phyloP scores from a whole-genome alignment of 2,329 filamentous ascomycete species.

The Purpureocillium takamizusanense region DNA sequence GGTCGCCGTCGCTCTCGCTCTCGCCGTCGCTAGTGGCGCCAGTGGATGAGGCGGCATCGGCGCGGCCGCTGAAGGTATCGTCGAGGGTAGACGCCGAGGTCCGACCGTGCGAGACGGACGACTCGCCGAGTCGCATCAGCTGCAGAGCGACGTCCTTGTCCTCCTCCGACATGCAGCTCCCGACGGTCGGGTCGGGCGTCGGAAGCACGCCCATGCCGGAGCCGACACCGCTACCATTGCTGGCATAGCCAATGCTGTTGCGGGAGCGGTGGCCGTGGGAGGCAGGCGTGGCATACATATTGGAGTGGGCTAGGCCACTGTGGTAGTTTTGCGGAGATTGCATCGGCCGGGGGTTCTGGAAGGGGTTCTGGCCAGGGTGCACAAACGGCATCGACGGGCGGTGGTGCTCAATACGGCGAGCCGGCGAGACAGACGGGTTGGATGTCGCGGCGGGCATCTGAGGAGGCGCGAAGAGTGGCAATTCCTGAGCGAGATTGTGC shows the following conservation, averaged over 20 bases:
- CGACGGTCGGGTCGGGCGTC: conserved; percentile 93
- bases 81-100: conserved; percentile 90
- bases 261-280: conserved; percentile 58
- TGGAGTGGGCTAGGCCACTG: conserved; percentile 36
- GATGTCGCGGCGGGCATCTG: conserved; percentile 92
- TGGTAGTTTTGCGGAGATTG: conserved; percentile 76
- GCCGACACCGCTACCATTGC: conserved; percentile 25
- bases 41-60: conserved; percentile 76
- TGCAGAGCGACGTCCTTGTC: conserved; percentile 89
- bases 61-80: conserved; percentile 84
- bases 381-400: conserved; percentile 67
- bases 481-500: conserved; percentile 54
- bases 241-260: conserved; percentile 49
- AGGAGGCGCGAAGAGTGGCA: conserved; percentile 88
- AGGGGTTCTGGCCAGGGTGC: conserved; percentile 68
- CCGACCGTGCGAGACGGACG: conserved; percentile 83
- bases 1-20: conserved; percentile 54
- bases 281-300: conserved; percentile 53
- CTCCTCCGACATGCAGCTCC: conserved; percentile 94
- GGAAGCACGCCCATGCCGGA: conserved; percentile 55
- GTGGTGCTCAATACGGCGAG: conserved; percentile 67
- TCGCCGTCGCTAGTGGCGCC: conserved; percentile 76
- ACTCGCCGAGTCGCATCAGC: conserved; percentile 89
- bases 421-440: conserved; percentile 93
- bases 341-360: conserved; percentile 66